Percentiles rank a stretch among this genome's conserved stretches.
These are phyloP conservation scores for Hemileia vastatrix DNA, from an alignment of 1,284 basidiomycete genomes.

Conservation along the genomic window DNA sequence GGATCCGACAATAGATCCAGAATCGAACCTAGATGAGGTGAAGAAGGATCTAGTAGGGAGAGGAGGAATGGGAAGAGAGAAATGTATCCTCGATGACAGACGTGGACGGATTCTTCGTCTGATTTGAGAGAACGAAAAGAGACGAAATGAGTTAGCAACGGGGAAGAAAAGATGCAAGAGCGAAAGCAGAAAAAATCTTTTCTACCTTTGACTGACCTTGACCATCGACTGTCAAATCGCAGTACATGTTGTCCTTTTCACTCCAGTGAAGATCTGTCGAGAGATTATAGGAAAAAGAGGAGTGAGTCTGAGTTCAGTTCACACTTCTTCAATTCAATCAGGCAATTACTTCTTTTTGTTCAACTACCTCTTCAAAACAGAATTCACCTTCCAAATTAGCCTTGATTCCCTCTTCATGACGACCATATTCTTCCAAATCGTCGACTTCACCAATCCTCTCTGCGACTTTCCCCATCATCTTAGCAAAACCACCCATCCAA, in stretches of 20 bases:
- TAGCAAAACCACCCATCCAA: constrained; percentile 42
- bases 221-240: constrained; percentile 38
- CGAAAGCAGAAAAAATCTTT: too few species aligned
- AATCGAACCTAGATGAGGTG: constrained; percentile 28
- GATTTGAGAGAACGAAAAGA: neutral
- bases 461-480: constrained; percentile 38
- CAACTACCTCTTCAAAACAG: neutral
- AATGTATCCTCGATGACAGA: constrained; percentile 41
- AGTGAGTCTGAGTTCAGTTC: too few species aligned
- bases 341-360: neutral
- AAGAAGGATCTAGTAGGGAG: constrained; percentile 31
- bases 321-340: neutral
- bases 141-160: neutral
- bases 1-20: constrained; percentile 34
- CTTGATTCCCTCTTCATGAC: constrained; percentile 31
- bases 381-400: constrained; percentile 33
- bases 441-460: constrained; percentile 31
- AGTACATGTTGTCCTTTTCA: constrained; percentile 36
- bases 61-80: constrained; percentile 39
- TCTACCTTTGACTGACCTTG: constrained; percentile 20
- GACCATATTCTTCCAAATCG: constrained; percentile 33
- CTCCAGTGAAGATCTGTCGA: constrained; percentile 38
- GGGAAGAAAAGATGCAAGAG: neutral
- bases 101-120: constrained; percentile 29
- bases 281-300: neutral